phyloP scores from a whole-genome alignment of 805 yeast species.

The Ogataea nonfermentans region DNA sequence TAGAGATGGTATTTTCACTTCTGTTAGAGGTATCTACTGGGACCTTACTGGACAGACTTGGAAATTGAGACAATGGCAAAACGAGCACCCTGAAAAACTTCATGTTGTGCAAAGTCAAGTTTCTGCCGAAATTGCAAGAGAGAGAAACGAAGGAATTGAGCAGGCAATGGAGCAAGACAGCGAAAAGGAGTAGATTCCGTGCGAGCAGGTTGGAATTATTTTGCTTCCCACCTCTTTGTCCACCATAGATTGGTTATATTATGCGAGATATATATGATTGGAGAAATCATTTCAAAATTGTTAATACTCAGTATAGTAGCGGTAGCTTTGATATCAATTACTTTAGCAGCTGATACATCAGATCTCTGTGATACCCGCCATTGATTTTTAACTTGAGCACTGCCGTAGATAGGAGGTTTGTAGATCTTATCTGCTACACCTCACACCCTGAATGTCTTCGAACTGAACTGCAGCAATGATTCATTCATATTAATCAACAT shows the following conservation, averaged over 20 bases:
- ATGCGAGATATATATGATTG: too few species aligned
- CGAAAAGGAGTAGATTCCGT: not conserved
- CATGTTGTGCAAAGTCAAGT: constrained; percentile 74
- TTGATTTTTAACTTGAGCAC: too few species aligned
- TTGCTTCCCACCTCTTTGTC: too few species aligned
- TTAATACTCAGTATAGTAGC: too few species aligned
- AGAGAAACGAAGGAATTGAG: constrained; percentile 17
- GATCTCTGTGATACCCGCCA: too few species aligned
- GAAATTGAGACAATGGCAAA: constrained; percentile 76
- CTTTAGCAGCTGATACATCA: too few species aligned
- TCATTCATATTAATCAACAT: not conserved
- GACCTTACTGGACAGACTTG: constrained; percentile 72
- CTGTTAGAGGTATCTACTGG: constrained; percentile 82
- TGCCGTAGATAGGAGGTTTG: too few species aligned
- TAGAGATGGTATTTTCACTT: constrained; percentile 58
- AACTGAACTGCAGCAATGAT: not conserved
- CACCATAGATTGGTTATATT: too few species aligned
- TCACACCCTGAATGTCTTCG: constrained; percentile 3
- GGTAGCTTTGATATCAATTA: not conserved
- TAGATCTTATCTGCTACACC: constrained; percentile 1
- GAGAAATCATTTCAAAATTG: too few species aligned
- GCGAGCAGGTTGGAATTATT: not conserved
- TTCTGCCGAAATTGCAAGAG: constrained; percentile 37
- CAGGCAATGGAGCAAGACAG: constrained; percentile 6
- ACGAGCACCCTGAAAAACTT: constrained; percentile 65